Percentiles rank a stretch among this genome's conserved stretches.
These are phyloP conservation scores for Trypanosoma theileri DNA, from an alignment of 208 protist genomes.

Conservation along the genomic window DNA sequence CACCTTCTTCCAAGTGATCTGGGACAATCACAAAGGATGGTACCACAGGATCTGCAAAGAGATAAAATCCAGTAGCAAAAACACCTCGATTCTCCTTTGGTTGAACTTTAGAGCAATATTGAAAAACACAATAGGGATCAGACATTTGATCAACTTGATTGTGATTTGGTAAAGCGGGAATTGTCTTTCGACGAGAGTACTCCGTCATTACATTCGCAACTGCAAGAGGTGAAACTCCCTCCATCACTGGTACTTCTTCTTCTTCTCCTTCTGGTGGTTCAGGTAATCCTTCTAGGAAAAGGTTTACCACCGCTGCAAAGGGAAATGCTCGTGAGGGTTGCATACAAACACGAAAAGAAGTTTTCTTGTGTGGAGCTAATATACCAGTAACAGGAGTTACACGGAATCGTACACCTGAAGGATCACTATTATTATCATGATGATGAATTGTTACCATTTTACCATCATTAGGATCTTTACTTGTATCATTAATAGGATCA, in stretches of 20 bases:
- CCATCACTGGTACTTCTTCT: neutral
- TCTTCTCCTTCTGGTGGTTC: slow-evolving; percentile 26
- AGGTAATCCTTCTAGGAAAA: slow-evolving; percentile 78
- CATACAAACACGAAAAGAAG: slow-evolving; percentile 34
- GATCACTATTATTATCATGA: slow-evolving; percentile 6
- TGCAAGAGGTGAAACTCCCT: slow-evolving; percentile 7
- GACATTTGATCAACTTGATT: slow-evolving; percentile 8
- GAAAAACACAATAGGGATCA: slow-evolving; percentile 50
- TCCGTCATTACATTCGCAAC: slow-evolving; percentile 3
- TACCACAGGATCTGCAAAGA: slow-evolving; percentile 67
- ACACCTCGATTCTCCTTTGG: slow-evolving; percentile 26
- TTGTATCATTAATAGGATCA: too few relatives aligned
- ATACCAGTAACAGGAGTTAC: slow-evolving; percentile 36
- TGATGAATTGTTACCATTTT: too few relatives aligned
- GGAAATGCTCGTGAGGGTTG: slow-evolving; percentile 36
- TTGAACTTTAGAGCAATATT: slow-evolving; percentile 23
- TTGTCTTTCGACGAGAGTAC: slow-evolving; percentile 8
- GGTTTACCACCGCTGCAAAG: slow-evolving; percentile 51
- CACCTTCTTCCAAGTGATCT: slow-evolving; percentile 58
- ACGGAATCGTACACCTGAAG: slow-evolving; percentile 6
- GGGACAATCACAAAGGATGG: slow-evolving; percentile 64
- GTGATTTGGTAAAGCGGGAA: slow-evolving; percentile 21
- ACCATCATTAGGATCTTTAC: too few relatives aligned
- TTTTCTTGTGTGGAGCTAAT: slow-evolving; percentile 33
- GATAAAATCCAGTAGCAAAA: slow-evolving; percentile 75